Evolutionary conservation across 2,329 filamentous ascomycete species (phyloP).

Genomic region (Dendrostoma leiphaemia): DNA sequence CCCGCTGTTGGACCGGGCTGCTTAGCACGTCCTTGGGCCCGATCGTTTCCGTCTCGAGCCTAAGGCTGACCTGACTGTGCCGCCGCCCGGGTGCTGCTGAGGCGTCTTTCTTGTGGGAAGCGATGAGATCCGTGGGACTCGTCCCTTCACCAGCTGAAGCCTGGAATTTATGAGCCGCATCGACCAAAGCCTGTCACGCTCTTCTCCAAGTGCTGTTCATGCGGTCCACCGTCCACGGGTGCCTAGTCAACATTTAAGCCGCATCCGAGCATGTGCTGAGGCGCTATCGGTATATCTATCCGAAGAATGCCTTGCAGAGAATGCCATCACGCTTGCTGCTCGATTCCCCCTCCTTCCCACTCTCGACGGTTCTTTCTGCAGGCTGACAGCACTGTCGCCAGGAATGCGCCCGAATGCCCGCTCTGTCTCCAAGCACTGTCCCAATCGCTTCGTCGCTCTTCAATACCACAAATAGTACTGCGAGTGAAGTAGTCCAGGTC

Average conservation of each 20-base stretch:
- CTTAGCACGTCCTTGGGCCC: too few species aligned
- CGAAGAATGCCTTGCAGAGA: background rate
- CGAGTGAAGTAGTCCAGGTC: slow-evolving; percentile 32
- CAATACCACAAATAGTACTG: background rate
- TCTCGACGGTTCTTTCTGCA: background rate
- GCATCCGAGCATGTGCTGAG: background rate
- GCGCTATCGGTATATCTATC: background rate
- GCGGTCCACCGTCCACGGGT: background rate
- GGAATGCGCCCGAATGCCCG: slow-evolving; percentile 1
- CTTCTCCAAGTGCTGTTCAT: background rate
- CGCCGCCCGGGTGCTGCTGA: background rate
- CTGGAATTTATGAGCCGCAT: background rate
- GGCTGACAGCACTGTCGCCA: background rate
- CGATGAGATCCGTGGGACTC: background rate
- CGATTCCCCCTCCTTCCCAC: too few species aligned
- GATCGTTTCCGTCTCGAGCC: background rate
- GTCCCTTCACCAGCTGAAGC: background rate
- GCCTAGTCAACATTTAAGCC: background rate
- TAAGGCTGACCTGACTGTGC: slow-evolving; percentile 1
- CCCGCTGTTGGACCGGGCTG: background rate
- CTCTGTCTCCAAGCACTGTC: background rate
- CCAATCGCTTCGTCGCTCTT: background rate
- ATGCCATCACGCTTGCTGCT: background rate
- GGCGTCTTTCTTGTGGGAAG: background rate
- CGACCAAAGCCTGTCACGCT: background rate